phyloP scores from a whole-genome alignment of 352 stramenopile genomes.

The Pythium pectinolyticum region DNA sequence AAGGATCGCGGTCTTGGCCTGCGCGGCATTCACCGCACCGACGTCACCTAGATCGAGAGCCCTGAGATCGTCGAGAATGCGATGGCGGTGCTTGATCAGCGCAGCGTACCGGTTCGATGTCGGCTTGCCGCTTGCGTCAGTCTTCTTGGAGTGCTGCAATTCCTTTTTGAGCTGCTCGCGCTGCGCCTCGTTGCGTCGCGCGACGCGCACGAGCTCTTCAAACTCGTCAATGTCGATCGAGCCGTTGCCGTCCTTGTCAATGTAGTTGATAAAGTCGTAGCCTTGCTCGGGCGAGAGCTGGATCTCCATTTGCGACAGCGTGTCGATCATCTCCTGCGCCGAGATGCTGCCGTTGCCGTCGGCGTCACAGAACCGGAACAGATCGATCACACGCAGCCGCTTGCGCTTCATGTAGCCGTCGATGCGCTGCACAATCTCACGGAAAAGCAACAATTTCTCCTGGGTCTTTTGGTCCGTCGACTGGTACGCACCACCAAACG shows the following conservation, averaged over 20 bases:
- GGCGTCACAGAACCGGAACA: conserved; percentile 85
- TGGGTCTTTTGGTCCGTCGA: conserved; percentile 64
- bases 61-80: conserved; percentile 72
- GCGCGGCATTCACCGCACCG: conserved; percentile 37
- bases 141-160: conserved; percentile 43
- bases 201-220: conserved; percentile 75
- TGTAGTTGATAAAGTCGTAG: conserved; percentile 68
- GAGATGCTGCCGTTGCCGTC: conserved; percentile 82
- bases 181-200: conserved; percentile 65
- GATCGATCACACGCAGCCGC: conserved; percentile 77
- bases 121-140: conserved; percentile 29
- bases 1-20: conserved; percentile 48
- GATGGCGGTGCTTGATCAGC: conserved; percentile 52
- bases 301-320: conserved; percentile 83
- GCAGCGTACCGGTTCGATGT: conserved; percentile 34
- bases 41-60: conserved; percentile 37
- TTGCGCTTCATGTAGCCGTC: conserved; percentile 86
- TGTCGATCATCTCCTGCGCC: conserved; percentile 79
- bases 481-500: conserved; percentile 61
- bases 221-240: conserved; percentile 88
- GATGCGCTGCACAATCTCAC: conserved; percentile 77
- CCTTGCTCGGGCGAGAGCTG: conserved; percentile 66
- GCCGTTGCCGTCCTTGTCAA: conserved; percentile 83
- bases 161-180: conserved; percentile 75
- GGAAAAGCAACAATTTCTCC: conserved; percentile 69